Evolutionary conservation across 805 yeast species (phyloP), one percentile per base, ranked within the genome.

Genomic region (Metschnikowia santaceciliae): DNA sequence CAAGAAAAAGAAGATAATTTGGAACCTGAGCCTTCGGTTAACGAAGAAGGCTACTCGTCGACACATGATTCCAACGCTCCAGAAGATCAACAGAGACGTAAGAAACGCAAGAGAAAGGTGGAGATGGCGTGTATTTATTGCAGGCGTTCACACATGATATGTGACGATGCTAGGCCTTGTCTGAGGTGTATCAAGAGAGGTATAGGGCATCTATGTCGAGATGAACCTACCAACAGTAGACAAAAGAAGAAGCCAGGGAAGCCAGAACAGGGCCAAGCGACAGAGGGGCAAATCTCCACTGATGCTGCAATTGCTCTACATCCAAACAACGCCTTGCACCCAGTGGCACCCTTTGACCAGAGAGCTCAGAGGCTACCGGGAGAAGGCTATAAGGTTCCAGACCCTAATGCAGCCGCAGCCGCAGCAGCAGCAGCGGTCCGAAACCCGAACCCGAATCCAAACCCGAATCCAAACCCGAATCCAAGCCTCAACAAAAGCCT

Each of bases 91-190:
- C 46, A 42, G 19, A 42, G 32, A 30, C 38, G 32, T 20, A 42
- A 42, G 38, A 42, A 42, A n/a, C 46, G 79, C 48, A 79, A 76
- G 66, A 70, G 78, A 61, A 81, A 83, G 61, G 81, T 79, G 13
- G 79, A 73, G 19, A 71, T 77, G 46, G 96, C 98, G 0, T 91
- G 98, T 69, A 86, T 91, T 1, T 91, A 88, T 63, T 91, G 97
- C 65, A 80, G 97, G 37, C 74, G 98, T 49, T 88, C 96, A 0
- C 98, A 91, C 66, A 88, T 91, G 91, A 87, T 90, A 32, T 91
- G 98, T 69, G 96, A 90, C 65, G 86, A 83, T 39, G 72, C 80
- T 17, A 68, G 89, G 60, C 83, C 94, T 6, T 88, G 96, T 61
- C 79, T 83, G 46, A 75, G 97, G 40, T 91, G 98, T 68, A 75